Evolutionary conservation across 148 eudicot species (phyloP).

Genomic region (Limonium bicolor): DNA sequence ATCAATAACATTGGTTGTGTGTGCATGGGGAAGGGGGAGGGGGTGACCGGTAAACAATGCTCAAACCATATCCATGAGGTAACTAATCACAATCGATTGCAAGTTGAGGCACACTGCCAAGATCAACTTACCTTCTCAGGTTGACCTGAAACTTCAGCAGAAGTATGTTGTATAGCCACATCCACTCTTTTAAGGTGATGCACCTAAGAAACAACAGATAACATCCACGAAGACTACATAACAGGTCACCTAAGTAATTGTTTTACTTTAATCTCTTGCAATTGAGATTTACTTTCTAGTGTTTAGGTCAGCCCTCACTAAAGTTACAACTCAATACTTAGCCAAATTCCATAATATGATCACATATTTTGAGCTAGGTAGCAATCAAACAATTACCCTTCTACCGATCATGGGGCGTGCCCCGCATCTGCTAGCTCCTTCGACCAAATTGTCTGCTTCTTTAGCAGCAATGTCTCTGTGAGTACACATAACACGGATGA

Average conservation of each 20-base stretch:
- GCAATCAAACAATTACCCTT: conserved; percentile 52
- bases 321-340: conserved; percentile 47
- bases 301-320: conserved; percentile 37
- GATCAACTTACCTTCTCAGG: conserved; percentile 34
- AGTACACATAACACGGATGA: no score
- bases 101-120: no score
- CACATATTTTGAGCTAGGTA: no score
- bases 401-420: conserved; percentile 78
- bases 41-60: no score
- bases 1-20: no score
- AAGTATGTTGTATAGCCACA: conserved; percentile 41
- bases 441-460: conserved; percentile 21
- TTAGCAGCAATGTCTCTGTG: conserved; percentile 39
- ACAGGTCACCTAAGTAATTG: neutral
- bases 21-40: no score
- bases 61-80: no score
- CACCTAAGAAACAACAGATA: conserved; percentile 26
- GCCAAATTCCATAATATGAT: no score
- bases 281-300: conserved; percentile 29
- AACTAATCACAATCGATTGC: no score
- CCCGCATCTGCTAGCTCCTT: conserved; percentile 37
- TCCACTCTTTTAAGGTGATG: conserved; percentile 57
- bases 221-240: neutral
- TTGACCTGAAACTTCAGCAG: conserved; percentile 22
- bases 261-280: conserved; percentile 56